phyloP scores from a whole-genome alignment of 257 asterid genomes.

The Lycium ferocissimum region DNA sequence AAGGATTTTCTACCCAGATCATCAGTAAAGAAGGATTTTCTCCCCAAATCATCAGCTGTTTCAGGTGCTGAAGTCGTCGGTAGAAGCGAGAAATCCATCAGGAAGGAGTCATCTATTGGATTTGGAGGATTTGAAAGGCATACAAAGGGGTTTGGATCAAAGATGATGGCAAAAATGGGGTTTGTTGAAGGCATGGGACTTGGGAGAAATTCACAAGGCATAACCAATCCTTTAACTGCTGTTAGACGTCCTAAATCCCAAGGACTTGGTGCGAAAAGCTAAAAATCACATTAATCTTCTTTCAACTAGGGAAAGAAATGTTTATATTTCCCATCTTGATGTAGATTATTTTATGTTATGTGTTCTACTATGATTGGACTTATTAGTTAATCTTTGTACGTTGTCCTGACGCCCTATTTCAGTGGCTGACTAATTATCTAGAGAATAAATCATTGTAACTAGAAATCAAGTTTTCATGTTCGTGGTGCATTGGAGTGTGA shows the following conservation, averaged over 20 bases:
- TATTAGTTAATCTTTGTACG: background rate
- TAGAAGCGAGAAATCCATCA: conserved; percentile 42
- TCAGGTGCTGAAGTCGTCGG: conserved; percentile 35
- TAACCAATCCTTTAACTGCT: conserved; percentile 73
- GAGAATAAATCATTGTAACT: background rate
- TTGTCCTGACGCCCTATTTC: background rate
- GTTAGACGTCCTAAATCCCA: conserved; percentile 70
- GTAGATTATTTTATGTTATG: background rate
- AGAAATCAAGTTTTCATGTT: background rate
- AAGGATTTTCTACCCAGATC: conserved; percentile 35
- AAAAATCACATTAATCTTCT: background rate
- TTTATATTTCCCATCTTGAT: conserved; percentile 9
- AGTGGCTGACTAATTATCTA: background rate
- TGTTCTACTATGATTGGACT: background rate
- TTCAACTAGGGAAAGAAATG: background rate
- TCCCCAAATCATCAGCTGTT: conserved; percentile 32
- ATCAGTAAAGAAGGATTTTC: conserved; percentile 33
- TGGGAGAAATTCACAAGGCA: conserved; percentile 89
- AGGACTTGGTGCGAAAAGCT: conserved; percentile 71
- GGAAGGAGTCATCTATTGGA: conserved; percentile 43
- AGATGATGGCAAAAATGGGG: conserved; percentile 93
- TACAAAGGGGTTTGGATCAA: conserved; percentile 92
- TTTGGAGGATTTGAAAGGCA: conserved; percentile 86
- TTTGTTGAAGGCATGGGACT: conserved; percentile 85
- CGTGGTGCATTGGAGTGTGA: background rate